phyloP scores from a whole-genome alignment of 2,329 filamentous ascomycete genomes.

The Byssochlamys sp. region DNA sequence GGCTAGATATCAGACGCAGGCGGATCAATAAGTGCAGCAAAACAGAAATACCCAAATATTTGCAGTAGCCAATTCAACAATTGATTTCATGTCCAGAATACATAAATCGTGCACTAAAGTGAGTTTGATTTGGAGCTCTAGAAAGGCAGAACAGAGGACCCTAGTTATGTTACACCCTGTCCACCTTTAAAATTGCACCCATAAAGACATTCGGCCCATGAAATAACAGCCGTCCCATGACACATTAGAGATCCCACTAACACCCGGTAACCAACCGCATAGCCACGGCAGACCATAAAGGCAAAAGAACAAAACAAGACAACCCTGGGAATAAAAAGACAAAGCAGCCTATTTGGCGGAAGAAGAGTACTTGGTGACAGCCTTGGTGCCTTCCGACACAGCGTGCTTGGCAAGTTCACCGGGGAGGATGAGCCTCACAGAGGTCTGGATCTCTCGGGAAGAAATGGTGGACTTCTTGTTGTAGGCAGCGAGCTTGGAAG shows the following conservation, averaged over 20 bases:
- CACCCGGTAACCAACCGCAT: constrained; percentile 37
- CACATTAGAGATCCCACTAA: constrained; percentile 38
- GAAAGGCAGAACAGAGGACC: constrained; percentile 25
- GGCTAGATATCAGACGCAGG: not conserved
- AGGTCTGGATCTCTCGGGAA: constrained; percentile 98
- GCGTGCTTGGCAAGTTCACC: constrained; percentile 99
- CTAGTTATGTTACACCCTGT: constrained; percentile 39
- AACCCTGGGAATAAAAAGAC: constrained; percentile 45
- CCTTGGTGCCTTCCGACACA: constrained; percentile 98
- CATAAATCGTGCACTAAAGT: constrained; percentile 14
- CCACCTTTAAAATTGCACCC: constrained; percentile 36
- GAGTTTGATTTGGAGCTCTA: constrained; percentile 31
- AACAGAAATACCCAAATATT: not conserved
- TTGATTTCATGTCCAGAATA: not conserved
- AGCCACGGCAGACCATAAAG: constrained; percentile 34
- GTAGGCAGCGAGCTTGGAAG: constrained; percentile 97
- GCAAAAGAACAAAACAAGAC: constrained; percentile 28
- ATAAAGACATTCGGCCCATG: constrained; percentile 32
- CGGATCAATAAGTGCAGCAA: not conserved
- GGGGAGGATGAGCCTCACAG: constrained; percentile 91
- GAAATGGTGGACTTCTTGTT: constrained; percentile 99
- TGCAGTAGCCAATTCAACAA: not conserved
- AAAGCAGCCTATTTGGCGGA: constrained; percentile 83
- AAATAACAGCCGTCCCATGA: constrained; percentile 40
- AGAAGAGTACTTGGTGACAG: constrained; percentile 99